phyloP scores from a whole-genome alignment of 768 basidiomycete species.

The Suillus brevipes region DNA sequence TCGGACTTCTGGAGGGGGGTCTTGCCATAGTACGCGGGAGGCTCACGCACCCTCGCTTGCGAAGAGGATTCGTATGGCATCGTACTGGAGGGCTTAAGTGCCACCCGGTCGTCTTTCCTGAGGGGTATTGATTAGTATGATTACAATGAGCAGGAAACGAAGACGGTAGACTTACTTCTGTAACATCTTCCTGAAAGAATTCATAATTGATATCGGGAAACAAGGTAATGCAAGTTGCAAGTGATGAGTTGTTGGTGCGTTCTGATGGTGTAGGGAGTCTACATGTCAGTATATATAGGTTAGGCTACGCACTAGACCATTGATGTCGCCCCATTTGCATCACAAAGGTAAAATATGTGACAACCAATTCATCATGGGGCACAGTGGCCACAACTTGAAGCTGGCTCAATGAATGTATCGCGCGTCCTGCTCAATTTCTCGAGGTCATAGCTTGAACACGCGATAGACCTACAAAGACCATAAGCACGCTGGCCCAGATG shows the following conservation, averaged over 20 bases:
- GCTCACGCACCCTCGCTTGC: slow-evolving; percentile 1
- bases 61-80: slow-evolving; percentile 14
- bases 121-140: not conserved
- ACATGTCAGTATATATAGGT: not conserved
- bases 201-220: not conserved
- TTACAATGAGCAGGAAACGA: not conserved
- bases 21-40: slow-evolving; percentile 13
- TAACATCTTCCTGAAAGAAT: not conserved
- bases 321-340: not conserved
- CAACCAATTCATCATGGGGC: not conserved
- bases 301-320: not conserved
- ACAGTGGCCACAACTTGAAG: not conserved
- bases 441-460: not conserved
- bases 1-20: slow-evolving; percentile 12
- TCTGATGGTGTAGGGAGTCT: not conserved
- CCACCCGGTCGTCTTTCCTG: slow-evolving; percentile 5
- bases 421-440: too few relatives aligned
- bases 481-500: not conserved
- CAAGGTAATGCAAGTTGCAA: not conserved
- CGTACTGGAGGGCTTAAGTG: slow-evolving; percentile 14
- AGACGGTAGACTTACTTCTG: slow-evolving; percentile 9
- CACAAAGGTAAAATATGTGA: not conserved
- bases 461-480: not conserved
- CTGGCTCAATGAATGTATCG: not conserved
- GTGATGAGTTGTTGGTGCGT: not conserved